A percentile compares a stretch with the other conserved stretches of the same genome.
phyloP scores from a whole-genome alignment of 768 basidiomycete species.

The Boletus speciosus region DNA sequence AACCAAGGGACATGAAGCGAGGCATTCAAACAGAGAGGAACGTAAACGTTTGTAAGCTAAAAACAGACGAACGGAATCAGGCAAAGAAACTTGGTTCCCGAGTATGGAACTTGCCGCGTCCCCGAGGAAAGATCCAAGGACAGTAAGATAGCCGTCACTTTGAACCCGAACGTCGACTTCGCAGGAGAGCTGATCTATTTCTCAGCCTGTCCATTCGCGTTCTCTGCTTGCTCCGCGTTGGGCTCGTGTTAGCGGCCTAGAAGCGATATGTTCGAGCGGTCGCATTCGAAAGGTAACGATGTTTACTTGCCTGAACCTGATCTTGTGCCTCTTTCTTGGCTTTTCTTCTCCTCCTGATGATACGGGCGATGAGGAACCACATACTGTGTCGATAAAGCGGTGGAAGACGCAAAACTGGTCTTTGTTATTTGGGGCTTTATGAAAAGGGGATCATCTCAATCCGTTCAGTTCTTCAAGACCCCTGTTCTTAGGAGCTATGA shows the following conservation, averaged over 20 bases:
- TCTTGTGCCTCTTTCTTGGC: not conserved
- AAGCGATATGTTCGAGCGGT: not conserved
- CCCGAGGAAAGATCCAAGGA: too few relatives aligned
- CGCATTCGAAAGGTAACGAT: not conserved
- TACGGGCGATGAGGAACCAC: conserved; percentile 10
- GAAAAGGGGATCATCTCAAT: not conserved
- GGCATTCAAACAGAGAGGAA: too few relatives aligned
- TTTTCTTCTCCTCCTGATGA: conserved; percentile 1
- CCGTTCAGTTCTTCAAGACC: not conserved
- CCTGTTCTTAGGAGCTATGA: not conserved
- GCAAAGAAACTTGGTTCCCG: too few relatives aligned
- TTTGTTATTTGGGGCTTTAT: not conserved
- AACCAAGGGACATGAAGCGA: too few relatives aligned
- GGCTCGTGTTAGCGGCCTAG: not conserved
- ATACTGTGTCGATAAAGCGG: not conserved
- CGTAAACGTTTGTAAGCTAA: too few relatives aligned
- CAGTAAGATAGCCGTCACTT: not conserved
- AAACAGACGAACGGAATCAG: too few relatives aligned
- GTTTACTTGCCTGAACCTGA: conserved; percentile 1
- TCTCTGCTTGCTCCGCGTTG: not conserved
- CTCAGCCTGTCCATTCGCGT: not conserved
- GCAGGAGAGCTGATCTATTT: not conserved
- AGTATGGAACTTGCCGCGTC: too few relatives aligned
- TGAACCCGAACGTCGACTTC: not conserved
- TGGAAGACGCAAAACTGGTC: not conserved